Conservation (phyloP, 2,329 filamentous ascomycete species). For the Fusarium udum region DNA sequence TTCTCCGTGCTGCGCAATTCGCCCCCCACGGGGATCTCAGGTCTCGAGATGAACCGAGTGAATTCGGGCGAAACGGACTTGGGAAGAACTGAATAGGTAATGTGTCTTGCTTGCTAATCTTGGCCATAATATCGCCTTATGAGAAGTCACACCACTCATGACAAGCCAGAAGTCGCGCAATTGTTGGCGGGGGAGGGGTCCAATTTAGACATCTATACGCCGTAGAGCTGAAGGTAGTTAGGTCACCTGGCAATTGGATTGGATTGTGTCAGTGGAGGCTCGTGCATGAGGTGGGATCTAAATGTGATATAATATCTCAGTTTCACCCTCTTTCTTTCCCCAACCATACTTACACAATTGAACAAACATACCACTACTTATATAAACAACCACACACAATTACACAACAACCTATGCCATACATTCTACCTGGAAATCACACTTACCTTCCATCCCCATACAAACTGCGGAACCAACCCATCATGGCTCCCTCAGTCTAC, state of each 20-base stretch:
- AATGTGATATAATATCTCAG: constrained; percentile 39
- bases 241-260: constrained; percentile 30
- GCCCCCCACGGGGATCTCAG: not conserved
- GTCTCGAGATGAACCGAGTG: constrained; percentile 1
- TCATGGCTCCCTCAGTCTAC: constrained; percentile 46
- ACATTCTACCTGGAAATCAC: constrained; percentile 1
- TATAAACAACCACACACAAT: not conserved
- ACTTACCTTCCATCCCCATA: constrained; percentile 23
- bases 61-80: not conserved
- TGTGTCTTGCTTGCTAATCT: not conserved
- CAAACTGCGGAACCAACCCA: constrained; percentile 10
- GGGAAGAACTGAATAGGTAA: not conserved
- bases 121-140: not conserved
- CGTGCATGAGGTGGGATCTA: constrained; percentile 28
- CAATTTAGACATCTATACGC: not conserved
- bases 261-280: constrained; percentile 31
- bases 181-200: constrained; percentile 13
- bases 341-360: not conserved
- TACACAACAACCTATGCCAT: constrained; percentile 14
- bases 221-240: not conserved
- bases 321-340: constrained; percentile 10
- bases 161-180: constrained; percentile 31
- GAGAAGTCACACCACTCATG: constrained; percentile 36
- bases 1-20: constrained; percentile 18
- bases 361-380: not conserved